Evolutionary conservation across 345 rosid genomes (phyloP), one percentile per base, ranked within the genome.

Genomic region (Salix brachista): DNA sequence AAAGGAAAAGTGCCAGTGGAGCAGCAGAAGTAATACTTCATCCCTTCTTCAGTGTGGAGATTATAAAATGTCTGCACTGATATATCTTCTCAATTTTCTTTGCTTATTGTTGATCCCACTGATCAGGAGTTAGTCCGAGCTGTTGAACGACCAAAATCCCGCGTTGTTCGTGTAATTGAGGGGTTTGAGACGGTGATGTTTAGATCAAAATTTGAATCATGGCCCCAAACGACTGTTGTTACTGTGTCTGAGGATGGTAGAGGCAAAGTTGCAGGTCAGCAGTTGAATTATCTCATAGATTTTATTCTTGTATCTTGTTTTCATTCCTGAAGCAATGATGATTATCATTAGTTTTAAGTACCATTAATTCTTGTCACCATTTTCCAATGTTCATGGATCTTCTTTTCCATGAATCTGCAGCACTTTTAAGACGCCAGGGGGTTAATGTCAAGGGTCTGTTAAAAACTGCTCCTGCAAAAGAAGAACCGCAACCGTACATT

Each of bases 261-360:
- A 85, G 97, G 99, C 88, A 94, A 94, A 86, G 98, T 96, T 78
- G 99, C 99, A 78, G 98, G 99, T 96, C 46, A 70, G 85, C 70
- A 70, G 52, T 75, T 30, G 68, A 36, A 58, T 37, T 75, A n/a
- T 74, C 75, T 69, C 66, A 26, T 56, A 48, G n/a, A 32, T 60
- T 50, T 69, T 67, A 56, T 65, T 30, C 18, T 46, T 78, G 64
- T 46, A 21, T 41, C 69, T 71, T 69, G 71, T 66, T 54, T 54
- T 58, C 72, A 21, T 82, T 32, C 71, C 50, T 36, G 18, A 71
- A 72, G 36, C 10, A 26, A 34, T 54, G 17, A 14, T 32, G 36
- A 67, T 60, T 21, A 44, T 75, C 69, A 16, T 42, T 72, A 21
- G 46, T 10, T 4, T 36, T 54, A 54, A 52, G 3, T 7, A 19